Percentiles rank a stretch among this genome's conserved stretches.
Evolutionary conservation across 2,329 filamentous ascomycete species (phyloP).

Genomic region (Exophiala alcalophila): DNA sequence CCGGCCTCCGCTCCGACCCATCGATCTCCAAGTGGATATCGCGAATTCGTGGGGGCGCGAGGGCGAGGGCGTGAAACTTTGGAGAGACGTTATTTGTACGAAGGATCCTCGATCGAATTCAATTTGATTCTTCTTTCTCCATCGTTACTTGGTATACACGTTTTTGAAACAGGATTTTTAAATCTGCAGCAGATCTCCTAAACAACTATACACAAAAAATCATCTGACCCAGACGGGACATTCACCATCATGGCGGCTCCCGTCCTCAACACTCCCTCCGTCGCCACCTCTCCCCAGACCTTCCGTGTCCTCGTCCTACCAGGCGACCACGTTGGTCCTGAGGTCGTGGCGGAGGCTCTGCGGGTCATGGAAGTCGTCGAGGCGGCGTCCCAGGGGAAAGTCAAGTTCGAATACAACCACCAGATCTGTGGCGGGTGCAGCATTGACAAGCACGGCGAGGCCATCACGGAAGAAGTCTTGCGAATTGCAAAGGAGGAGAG

Average conservation of each 20-base stretch:
- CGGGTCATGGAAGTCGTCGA: slow-evolving; percentile 52
- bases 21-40: no score
- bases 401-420: slow-evolving; percentile 59
- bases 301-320: slow-evolving; percentile 59
- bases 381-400: slow-evolving; percentile 52
- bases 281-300: slow-evolving; percentile 7
- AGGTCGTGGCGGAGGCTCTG: slow-evolving; percentile 64
- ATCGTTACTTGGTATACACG: no score
- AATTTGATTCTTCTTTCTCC: no score
- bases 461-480: slow-evolving; percentile 61
- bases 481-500: slow-evolving; percentile 56
- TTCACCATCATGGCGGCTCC: slow-evolving; percentile 5
- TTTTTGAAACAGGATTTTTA: no score
- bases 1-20: no score
- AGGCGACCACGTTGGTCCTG: slow-evolving; percentile 67
- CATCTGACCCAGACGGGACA: no score
- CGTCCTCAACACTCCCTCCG: neutral
- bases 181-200: no score
- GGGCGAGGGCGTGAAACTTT: no score
- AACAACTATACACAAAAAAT: no score
- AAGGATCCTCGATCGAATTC: no score
- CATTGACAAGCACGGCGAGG: slow-evolving; percentile 64
- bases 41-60: no score
- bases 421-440: slow-evolving; percentile 66
- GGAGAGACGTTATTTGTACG: no score